Percentiles rank a stretch among this genome's conserved stretches.
phyloP scores from a whole-genome alignment of 495 filamentous ascomycete species.

The Aspergillus taichungensis region DNA sequence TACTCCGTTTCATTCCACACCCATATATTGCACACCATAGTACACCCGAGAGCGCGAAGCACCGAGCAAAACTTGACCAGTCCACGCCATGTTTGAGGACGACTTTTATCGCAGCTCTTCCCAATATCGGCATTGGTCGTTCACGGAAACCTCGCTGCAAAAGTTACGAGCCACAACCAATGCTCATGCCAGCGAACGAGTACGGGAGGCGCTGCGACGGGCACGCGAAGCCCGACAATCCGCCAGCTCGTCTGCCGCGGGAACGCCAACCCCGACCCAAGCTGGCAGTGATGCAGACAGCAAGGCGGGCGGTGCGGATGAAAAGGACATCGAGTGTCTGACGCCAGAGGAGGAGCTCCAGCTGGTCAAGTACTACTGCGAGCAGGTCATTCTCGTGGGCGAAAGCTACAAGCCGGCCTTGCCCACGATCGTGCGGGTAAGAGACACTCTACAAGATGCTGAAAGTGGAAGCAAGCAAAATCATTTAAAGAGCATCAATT shows the following conservation, averaged over 20 bases:
- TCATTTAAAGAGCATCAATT: background rate
- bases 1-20: too few species aligned
- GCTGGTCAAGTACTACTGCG: conserved; percentile 72
- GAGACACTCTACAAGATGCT: conserved; percentile 8
- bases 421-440: conserved; percentile 69
- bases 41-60: background rate
- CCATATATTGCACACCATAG: too few species aligned
- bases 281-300: conserved; percentile 24
- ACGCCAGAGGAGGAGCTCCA: conserved; percentile 73
- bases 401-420: conserved; percentile 70
- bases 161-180: conserved; percentile 70
- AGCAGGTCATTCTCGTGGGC: conserved; percentile 63
- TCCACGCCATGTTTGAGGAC: conserved; percentile 62
- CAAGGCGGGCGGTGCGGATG: conserved; percentile 14
- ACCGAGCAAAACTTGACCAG: background rate
- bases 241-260: conserved; percentile 27
- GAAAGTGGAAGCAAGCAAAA: background rate
- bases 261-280: conserved; percentile 25
- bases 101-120: conserved; percentile 84
- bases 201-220: conserved; percentile 52
- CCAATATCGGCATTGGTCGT: conserved; percentile 91
- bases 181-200: conserved; percentile 57
- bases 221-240: conserved; percentile 33
- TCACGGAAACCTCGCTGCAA: conserved; percentile 61
- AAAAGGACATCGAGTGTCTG: conserved; percentile 57